These are phyloP conservation scores for Chlamydomonas asymmetrica DNA, from an alignment of 139 green algal species.

Conservation along the genomic window DNA sequence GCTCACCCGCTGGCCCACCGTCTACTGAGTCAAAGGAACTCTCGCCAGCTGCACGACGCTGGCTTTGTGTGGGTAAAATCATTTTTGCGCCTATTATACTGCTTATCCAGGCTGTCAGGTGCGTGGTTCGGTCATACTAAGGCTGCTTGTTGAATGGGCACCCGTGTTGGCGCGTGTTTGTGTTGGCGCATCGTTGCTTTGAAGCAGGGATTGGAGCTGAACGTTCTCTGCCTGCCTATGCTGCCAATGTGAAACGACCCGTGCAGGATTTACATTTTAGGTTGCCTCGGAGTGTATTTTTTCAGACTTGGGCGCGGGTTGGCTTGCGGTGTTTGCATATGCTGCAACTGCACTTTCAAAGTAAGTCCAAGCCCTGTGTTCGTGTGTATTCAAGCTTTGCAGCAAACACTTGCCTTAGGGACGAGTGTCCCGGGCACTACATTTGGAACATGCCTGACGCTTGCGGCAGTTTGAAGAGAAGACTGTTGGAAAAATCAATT, in stretches of 20 bases:
- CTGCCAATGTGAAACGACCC: not conserved
- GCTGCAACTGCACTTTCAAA: constrained; percentile 38
- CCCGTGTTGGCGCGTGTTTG: not conserved
- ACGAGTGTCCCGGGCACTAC: not conserved
- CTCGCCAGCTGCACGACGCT: too few relatives aligned
- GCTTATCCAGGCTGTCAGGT: constrained; percentile 4
- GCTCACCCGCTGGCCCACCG: too few relatives aligned
- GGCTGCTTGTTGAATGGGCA: not conserved
- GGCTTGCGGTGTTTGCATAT: constrained; percentile 38
- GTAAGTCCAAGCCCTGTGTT: not conserved
- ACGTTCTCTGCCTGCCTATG: not conserved
- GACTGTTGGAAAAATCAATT: not conserved
- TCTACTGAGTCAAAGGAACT: too few relatives aligned
- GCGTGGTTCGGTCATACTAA: not conserved
- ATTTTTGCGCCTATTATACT: constrained; percentile 28
- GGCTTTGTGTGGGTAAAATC: too few relatives aligned
- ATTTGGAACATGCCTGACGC: not conserved
- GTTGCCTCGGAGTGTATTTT: constrained; percentile 29
- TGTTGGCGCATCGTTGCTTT: not conserved
- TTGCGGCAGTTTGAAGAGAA: not conserved
- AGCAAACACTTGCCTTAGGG: not conserved
- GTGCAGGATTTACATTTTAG: constrained; percentile 31
- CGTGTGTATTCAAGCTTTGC: too few relatives aligned
- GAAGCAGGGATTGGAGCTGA: not conserved
- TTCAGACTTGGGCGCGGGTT: not conserved